Evolutionary conservation across 108 stramenopile species (phyloP), one percentile per base, ranked within the genome.

Genomic region (Cyclotella baltica): DNA sequence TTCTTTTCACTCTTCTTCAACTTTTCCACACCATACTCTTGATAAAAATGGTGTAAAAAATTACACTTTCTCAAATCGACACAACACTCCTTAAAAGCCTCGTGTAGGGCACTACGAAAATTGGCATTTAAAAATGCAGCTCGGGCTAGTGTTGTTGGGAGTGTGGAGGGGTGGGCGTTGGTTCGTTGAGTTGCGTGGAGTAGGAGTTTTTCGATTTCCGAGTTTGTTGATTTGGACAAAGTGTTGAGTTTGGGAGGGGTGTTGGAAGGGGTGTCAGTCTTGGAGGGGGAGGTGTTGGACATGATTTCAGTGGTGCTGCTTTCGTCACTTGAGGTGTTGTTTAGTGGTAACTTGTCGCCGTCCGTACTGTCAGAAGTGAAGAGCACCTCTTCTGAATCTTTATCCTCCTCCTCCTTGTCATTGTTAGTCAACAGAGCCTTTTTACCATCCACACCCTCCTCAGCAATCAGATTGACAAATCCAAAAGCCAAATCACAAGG

Each of bases 21-120:
- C 31, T 59, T 72, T 40, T 33, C 20, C 0, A 65, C 48, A 0
- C 46, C 46, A 66, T 83, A 77, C 28, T 76, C 40, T 23, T 31
- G 46, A 58, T 91, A 85, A 36, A 81, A 89, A 23, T 83, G 53
- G 23, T 87, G 77, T 38, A 95, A 70, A 51, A 93, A 95, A 20
- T 88, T 89, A n/a, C 84, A 56, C 20, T 88, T 74, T 27, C 94
- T 89, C 27, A 85, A 72, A 73, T 95, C 94, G 3, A 84, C 37
- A 18, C 87, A 87, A 58, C 92, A 92, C 8, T 82, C 80, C 36
- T 84, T 74, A 51, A 95, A 90, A 20, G 90, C 90, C 70, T 82
- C 70, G 20, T 69, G 69, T 19, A 92, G 73, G 1, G 88, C 85
- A 29, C 47, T 72, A 25, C 88, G 88, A 67, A 94, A 87, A 59